Percentiles rank a stretch among this genome's conserved stretches.
These are phyloP conservation scores for Lycium barbarum DNA, from an alignment of 257 asterid genomes.

Conservation along the genomic window DNA sequence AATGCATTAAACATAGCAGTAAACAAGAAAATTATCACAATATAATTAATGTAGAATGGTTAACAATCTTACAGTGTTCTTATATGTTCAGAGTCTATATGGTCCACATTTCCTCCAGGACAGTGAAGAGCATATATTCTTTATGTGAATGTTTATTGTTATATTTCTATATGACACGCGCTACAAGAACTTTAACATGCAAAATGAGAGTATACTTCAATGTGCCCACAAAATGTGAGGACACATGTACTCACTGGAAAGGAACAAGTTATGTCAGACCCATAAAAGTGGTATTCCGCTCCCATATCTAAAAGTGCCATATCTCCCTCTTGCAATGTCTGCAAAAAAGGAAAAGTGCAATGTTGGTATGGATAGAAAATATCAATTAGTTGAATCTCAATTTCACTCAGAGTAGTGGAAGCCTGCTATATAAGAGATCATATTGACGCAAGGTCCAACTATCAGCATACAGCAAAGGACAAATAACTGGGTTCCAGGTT, in stretches of 20 bases:
- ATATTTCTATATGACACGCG: neutral
- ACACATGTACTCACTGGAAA: conserved; percentile 70
- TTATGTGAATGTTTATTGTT: conserved; percentile 9
- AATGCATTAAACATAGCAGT: neutral
- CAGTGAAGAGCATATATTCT: neutral
- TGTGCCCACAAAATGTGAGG: conserved; percentile 18
- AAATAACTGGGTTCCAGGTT: neutral
- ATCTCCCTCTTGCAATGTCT: conserved; percentile 87
- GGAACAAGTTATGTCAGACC: conserved; percentile 97
- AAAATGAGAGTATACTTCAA: conserved; percentile 2
- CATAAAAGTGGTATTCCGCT: conserved; percentile 94
- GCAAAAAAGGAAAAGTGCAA: conserved; percentile 24
- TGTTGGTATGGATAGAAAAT: neutral
- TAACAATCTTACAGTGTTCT: neutral
- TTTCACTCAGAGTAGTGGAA: neutral
- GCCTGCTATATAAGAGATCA: neutral
- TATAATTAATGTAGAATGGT: neutral
- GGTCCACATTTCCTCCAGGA: neutral
- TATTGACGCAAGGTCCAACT: neutral
- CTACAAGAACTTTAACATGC: conserved; percentile 9
- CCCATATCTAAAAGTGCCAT: conserved; percentile 99
- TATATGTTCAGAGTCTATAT: neutral
- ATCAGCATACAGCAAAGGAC: neutral
- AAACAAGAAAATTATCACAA: neutral
- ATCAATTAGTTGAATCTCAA: neutral